phyloP scores from a whole-genome alignment of 2,329 filamentous ascomycete genomes.

The Cordyceps tenuipes region DNA sequence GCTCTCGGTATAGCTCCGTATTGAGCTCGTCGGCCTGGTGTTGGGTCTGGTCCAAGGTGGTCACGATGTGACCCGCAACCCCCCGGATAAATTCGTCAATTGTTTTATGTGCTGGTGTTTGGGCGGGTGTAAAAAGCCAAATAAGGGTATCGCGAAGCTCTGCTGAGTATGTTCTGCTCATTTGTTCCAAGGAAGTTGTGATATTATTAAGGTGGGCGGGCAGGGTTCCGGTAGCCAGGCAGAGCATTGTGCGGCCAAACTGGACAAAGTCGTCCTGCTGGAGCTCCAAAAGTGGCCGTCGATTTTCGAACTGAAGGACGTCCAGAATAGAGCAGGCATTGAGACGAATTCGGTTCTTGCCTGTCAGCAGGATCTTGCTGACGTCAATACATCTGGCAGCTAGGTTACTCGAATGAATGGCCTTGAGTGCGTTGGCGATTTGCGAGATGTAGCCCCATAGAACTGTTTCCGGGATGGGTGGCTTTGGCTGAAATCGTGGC shows the following conservation, averaged over 20 bases:
- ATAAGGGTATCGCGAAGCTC: slow-evolving; percentile 71
- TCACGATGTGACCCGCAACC: slow-evolving; percentile 69
- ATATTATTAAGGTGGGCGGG: slow-evolving; percentile 49
- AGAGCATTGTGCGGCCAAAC: slow-evolving; percentile 78
- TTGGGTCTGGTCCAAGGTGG: slow-evolving; percentile 68
- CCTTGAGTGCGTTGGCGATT: slow-evolving; percentile 77
- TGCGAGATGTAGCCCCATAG: slow-evolving; percentile 92
- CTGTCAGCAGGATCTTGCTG: slow-evolving; percentile 82
- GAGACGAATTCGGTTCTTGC: slow-evolving; percentile 81
- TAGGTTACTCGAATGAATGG: slow-evolving; percentile 72
- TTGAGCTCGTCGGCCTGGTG: slow-evolving; percentile 69
- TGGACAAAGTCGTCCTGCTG: slow-evolving; percentile 83
- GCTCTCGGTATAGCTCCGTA: slow-evolving; percentile 64
- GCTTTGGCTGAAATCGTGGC: slow-evolving; percentile 37
- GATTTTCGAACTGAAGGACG: slow-evolving; percentile 72
- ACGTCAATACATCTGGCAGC: slow-evolving; percentile 80
- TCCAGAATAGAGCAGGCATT: slow-evolving; percentile 86
- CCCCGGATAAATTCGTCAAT: slow-evolving; percentile 73
- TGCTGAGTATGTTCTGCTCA: slow-evolving; percentile 66
- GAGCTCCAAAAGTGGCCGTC: slow-evolving; percentile 60
- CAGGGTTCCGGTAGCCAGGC: slow-evolving; percentile 63
- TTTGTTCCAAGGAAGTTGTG: slow-evolving; percentile 64
- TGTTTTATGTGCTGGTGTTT: slow-evolving; percentile 50
- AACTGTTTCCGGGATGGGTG: slow-evolving; percentile 57
- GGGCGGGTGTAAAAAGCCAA: slow-evolving; percentile 68